Percentiles rank a stretch among this genome's conserved stretches.
phyloP scores from a whole-genome alignment of 768 basidiomycete species.

The Udeniomyces megalosporus region DNA sequence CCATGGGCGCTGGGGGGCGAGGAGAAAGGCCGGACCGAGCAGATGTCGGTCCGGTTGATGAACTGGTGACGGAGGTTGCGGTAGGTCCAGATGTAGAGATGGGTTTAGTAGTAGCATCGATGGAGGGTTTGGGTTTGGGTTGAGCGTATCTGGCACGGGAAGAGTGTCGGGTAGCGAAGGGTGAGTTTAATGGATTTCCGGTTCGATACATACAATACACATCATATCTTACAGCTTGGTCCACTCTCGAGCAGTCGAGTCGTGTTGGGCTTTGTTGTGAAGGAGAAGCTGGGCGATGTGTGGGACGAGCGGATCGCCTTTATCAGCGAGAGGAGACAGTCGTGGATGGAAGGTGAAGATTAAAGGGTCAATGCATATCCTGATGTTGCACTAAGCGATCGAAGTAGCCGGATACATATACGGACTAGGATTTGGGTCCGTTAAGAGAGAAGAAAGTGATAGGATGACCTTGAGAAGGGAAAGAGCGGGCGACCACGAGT shows the following conservation, averaged over 20 bases:
- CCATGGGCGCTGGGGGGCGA: background rate
- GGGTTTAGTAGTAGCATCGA: background rate
- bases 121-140: background rate
- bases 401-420: too few species aligned
- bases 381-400: too few species aligned
- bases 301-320: constrained; percentile 37
- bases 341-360: background rate
- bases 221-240: constrained; percentile 39
- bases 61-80: background rate
- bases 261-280: constrained; percentile 52
- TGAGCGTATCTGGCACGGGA: background rate
- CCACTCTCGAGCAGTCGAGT: constrained; percentile 63
- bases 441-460: constrained; percentile 77
- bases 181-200: too few species aligned
- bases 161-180: too few species aligned
- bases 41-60: background rate
- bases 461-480: constrained; percentile 90
- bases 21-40: background rate
- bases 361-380: background rate
- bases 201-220: too few species aligned
- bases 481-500: constrained; percentile 84
- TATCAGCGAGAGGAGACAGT: constrained; percentile 34
- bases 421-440: constrained; percentile 91
- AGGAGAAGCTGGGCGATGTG: constrained; percentile 54
- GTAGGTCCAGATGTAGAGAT: background rate